Conservation (phyloP, 2,329 filamentous ascomycete species). For the Madurella fahalii region DNA sequence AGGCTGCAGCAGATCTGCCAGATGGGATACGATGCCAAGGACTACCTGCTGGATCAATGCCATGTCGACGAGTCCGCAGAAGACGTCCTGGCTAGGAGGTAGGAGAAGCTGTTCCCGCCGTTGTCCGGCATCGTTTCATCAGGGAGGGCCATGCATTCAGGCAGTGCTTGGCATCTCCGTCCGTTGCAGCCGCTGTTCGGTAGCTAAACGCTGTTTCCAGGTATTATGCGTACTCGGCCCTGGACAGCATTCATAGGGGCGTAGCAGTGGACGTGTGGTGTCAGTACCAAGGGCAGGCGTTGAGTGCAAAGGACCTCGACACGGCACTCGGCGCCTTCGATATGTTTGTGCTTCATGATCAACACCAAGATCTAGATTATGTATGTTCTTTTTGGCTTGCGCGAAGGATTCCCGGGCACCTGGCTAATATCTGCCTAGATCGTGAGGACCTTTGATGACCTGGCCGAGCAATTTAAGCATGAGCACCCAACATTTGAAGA, state of each 20-base stretch:
- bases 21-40: constrained; percentile 83
- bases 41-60: constrained; percentile 68
- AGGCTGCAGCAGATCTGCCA: constrained; percentile 67
- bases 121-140: not conserved
- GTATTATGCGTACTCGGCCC: constrained; percentile 69
- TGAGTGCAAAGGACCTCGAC: constrained; percentile 51
- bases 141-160: constrained; percentile 11
- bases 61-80: constrained; percentile 54
- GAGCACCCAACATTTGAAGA: constrained; percentile 50
- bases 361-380: constrained; percentile 69
- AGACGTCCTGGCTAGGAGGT: constrained; percentile 73
- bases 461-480: constrained; percentile 53
- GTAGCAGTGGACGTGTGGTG: constrained; percentile 77
- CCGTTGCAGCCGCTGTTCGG: not conserved
- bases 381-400: constrained; percentile 38
- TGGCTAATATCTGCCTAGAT: constrained; percentile 20
- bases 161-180: not conserved
- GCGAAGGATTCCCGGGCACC: not conserved
- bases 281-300: constrained; percentile 42
- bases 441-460: constrained; percentile 52
- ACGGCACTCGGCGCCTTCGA: constrained; percentile 78
- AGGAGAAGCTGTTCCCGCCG: constrained; percentile 17
- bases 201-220: constrained; percentile 37
- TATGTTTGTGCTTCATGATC: constrained; percentile 76
- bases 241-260: constrained; percentile 76